Conservation (phyloP, 164 flowering plant species). For the Magnolia changhungtana region DNA sequence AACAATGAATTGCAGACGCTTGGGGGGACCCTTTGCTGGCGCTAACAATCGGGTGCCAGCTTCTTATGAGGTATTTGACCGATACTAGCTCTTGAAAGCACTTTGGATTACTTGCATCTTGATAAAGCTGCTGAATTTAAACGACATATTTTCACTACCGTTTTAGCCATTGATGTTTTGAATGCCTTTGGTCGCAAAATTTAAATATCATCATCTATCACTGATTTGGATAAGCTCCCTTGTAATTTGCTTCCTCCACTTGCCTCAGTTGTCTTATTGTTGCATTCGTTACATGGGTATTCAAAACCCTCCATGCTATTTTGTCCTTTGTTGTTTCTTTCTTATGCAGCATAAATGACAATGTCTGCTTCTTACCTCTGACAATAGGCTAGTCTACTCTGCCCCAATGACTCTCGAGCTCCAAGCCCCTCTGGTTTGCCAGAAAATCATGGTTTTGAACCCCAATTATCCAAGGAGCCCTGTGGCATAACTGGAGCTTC, state of each 20-base stretch:
- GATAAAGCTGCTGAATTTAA: slow-evolving; percentile 86
- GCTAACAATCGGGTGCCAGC: too few relatives aligned
- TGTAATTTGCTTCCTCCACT: slow-evolving; percentile 58
- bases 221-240: slow-evolving; percentile 62
- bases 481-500: slow-evolving; percentile 76
- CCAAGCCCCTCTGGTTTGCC: slow-evolving; percentile 89
- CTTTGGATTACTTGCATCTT: slow-evolving; percentile 90
- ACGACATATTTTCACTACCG: slow-evolving; percentile 33
- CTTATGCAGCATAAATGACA: slow-evolving; percentile 79
- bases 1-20: too few relatives aligned
- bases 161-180: not conserved
- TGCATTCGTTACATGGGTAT: slow-evolving; percentile 42
- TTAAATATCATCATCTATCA: too few relatives aligned
- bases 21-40: too few relatives aligned
- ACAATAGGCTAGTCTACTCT: slow-evolving; percentile 51
- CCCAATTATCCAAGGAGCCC: slow-evolving; percentile 85
- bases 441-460: slow-evolving; percentile 47
- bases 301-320: slow-evolving; percentile 55
- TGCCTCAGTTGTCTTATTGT: slow-evolving; percentile 41
- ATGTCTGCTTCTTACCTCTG: slow-evolving; percentile 47
- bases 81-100: slow-evolving; percentile 64
- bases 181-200: not conserved
- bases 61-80: too few relatives aligned
- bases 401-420: slow-evolving; percentile 88
- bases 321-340: slow-evolving; percentile 70